Percentiles rank a stretch among this genome's conserved stretches.
Evolutionary conservation across 2,329 filamentous ascomycete genomes (phyloP).

Genomic region (Arthrobotrys pseudoclavata): DNA sequence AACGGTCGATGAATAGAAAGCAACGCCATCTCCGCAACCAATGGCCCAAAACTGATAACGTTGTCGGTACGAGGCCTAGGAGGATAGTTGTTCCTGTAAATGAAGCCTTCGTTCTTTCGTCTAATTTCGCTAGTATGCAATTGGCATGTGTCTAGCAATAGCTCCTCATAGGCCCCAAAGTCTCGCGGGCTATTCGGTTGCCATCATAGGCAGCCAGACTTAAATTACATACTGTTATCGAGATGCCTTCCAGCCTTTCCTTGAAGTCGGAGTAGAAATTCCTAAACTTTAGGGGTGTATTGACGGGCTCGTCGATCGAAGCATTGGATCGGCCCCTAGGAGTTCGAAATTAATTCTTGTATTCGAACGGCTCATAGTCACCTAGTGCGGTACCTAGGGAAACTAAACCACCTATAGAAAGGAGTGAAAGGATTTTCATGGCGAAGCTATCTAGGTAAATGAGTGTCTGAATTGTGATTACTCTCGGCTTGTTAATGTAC

Average conservation of each 20-base stretch:
- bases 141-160: constrained; percentile 40
- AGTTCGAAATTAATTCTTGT: constrained; percentile 30
- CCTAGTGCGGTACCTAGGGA: background rate
- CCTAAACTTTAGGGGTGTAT: constrained; percentile 18
- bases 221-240: constrained; percentile 36
- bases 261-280: constrained; percentile 30
- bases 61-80: constrained; percentile 27
- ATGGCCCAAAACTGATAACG: constrained; percentile 35
- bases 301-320: constrained; percentile 28
- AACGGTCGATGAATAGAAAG: constrained; percentile 31
- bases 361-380: constrained; percentile 29
- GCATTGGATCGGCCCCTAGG: constrained; percentile 27
- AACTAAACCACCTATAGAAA: background rate
- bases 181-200: constrained; percentile 24
- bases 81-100: constrained; percentile 34
- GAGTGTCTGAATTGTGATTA: background rate
- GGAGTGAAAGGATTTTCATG: background rate
- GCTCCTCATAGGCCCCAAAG: constrained; percentile 9
- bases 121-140: constrained; percentile 24
- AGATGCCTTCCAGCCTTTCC: constrained; percentile 10
- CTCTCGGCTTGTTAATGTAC: background rate
- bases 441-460: background rate
- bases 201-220: constrained; percentile 27
- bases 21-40: constrained; percentile 35
- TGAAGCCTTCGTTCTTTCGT: constrained; percentile 28